phyloP scores from a whole-genome alignment of 345 rosid species.

The Citrus sp. region DNA sequence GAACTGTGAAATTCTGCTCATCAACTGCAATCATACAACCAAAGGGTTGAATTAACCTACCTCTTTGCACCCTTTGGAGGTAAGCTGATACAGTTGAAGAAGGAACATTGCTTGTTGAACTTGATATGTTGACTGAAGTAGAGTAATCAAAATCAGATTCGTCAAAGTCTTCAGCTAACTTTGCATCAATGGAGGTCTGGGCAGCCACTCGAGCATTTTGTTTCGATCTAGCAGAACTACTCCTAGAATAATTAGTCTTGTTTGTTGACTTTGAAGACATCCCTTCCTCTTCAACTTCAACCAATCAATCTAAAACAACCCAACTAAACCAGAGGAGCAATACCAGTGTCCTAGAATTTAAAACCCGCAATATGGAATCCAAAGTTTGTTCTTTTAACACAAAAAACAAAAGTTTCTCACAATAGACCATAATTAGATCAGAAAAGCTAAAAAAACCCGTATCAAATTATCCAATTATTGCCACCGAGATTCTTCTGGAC shows the following conservation, averaged over 20 bases:
- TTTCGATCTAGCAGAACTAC: conserved; percentile 53
- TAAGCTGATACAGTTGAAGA: conserved; percentile 63
- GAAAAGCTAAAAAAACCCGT: neutral
- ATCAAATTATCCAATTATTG: neutral
- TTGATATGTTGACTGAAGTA: conserved; percentile 52
- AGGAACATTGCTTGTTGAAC: conserved; percentile 54
- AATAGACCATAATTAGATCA: conserved; percentile 19
- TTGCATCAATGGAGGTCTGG: conserved; percentile 76
- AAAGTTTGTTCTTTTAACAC: neutral
- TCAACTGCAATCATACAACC: conserved; percentile 80
- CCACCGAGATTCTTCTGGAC: conserved; percentile 30
- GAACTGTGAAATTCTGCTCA: conserved; percentile 49
- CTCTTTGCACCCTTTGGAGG: conserved; percentile 79
- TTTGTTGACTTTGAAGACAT: conserved; percentile 58
- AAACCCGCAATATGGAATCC: conserved; percentile 12
- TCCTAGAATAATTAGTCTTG: conserved; percentile 41
- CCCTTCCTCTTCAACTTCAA: conserved; percentile 16
- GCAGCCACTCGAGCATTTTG: conserved; percentile 44
- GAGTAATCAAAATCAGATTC: conserved; percentile 75
- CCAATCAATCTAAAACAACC: conserved; percentile 12
- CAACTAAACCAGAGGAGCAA: conserved; percentile 4
- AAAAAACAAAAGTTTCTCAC: neutral
- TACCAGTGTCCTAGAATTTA: conserved; percentile 2
- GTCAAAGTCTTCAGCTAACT: conserved; percentile 61
- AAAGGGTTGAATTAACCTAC: conserved; percentile 66